Conservation (phyloP, 306 rosid genomes). For the Acacia acuminata region DNA sequence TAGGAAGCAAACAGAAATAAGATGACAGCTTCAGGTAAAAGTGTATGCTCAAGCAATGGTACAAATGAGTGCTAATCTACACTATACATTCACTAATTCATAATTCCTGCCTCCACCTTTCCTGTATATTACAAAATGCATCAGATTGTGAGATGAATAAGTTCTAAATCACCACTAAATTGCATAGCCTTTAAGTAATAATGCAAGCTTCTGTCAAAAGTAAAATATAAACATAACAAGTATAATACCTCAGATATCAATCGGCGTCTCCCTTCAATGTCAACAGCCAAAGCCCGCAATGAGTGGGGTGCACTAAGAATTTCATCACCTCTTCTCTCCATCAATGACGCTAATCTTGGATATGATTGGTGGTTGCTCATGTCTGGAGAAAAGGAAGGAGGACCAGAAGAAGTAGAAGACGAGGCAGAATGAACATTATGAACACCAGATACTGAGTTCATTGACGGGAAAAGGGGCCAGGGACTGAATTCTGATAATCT, state of each 20-base stretch:
- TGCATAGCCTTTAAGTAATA: constrained; percentile 24
- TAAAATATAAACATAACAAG: constrained; percentile 20
- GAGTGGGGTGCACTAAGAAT: constrained; percentile 56
- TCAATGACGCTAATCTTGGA: constrained; percentile 58
- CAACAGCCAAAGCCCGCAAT: constrained; percentile 62
- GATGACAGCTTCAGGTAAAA: constrained; percentile 9
- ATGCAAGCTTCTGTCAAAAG: not conserved
- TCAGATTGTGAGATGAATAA: not conserved
- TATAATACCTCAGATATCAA: constrained; percentile 74
- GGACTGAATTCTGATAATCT: constrained; percentile 65
- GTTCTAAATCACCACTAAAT: constrained; percentile 23
- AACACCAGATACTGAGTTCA: constrained; percentile 39
- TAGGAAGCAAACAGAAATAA: constrained; percentile 31
- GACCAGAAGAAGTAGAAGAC: constrained; percentile 52
- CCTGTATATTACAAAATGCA: constrained; percentile 8
- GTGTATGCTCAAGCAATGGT: constrained; percentile 8
- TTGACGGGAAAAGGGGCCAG: constrained; percentile 70
- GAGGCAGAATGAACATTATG: constrained; percentile 49
- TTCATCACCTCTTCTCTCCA: constrained; percentile 68
- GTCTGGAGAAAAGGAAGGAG: constrained; percentile 54
- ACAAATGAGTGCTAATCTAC: constrained; percentile 1
- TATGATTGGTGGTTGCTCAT: constrained; percentile 52
- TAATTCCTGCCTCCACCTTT: not conserved
- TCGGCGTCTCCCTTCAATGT: constrained; percentile 81
- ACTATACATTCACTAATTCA: not conserved